A percentile compares a stretch with the other conserved stretches of the same genome.
These are phyloP conservation scores for Nigrospora osmanthi DNA, from an alignment of 2,329 filamentous ascomycete genomes.

Conservation along the genomic window DNA sequence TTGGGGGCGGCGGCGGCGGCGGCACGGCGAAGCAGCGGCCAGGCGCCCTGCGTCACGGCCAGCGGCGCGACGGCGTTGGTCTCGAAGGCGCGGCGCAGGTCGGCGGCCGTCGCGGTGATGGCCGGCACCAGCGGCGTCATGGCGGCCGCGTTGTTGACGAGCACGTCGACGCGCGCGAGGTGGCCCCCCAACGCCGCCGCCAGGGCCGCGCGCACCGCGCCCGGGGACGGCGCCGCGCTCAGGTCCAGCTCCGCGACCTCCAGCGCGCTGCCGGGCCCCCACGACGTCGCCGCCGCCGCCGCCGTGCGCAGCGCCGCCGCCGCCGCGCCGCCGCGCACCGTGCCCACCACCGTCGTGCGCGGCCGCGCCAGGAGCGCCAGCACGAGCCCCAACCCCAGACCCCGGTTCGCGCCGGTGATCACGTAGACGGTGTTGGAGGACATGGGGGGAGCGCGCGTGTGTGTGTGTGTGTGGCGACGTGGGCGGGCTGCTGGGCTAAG, in stretches of 20 bases:
- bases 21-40: constrained; percentile 21
- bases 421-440: constrained; percentile 22
- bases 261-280: constrained; percentile 19
- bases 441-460: no score
- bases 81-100: constrained; percentile 30
- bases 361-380: constrained; percentile 34
- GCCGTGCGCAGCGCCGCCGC: constrained; percentile 8
- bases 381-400: constrained; percentile 29
- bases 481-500: no score
- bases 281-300: constrained; percentile 10
- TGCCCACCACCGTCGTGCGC: constrained; percentile 39
- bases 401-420: constrained; percentile 31
- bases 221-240: constrained; percentile 13
- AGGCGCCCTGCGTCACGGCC: constrained; percentile 24
- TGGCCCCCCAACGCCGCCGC: no score
- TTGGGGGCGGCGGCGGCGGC: constrained; percentile 13
- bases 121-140: constrained; percentile 19
- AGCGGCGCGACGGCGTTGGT: constrained; percentile 35
- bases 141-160: constrained; percentile 44
- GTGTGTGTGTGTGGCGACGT: no score
- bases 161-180: constrained; percentile 35
- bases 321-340: constrained; percentile 21
- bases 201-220: constrained; percentile 19
- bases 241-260: constrained; percentile 29
- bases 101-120: constrained; percentile 16